Evolutionary conservation across 495 filamentous ascomycete species (phyloP), one percentile per base, ranked within the genome.

Genomic region (Penicillium ucsense): DNA sequence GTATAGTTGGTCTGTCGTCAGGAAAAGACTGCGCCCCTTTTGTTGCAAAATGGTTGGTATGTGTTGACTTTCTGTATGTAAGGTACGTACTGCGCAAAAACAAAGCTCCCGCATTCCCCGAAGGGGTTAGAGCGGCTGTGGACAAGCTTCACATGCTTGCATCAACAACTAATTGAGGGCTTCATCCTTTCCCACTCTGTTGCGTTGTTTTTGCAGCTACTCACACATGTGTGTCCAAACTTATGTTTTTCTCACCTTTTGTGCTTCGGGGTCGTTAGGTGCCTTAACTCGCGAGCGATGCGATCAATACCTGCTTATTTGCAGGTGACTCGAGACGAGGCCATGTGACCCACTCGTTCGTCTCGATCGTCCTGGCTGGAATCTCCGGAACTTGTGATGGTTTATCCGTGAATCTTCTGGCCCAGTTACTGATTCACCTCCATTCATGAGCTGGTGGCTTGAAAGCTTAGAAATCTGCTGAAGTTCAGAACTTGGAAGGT

Each of bases 271-370:
- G 20, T 20, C 20, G 20, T 20, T 20, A 20, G 20, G 20, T 41
- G 35, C 2, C 29, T 44, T 12, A 34, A 43, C 11, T 31, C n/a
- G 20, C 51, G 36, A 29, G 31, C 4, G 29, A 60, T 40, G 38
- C 46, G 50, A 51, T 28, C 40, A 47, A 43, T 32, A 30, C 30
- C 39, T 12, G 47, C 12, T 35, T 42, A 38, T 41, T 28, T 43
- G 11, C 38, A 41, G 48, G 40, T 54, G 57, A 48, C 49, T 43
- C 37, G n/a, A 41, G 35, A 31, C 48, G 50, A 49, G 54, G 57
- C 56, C 62, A 66, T 67, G 62, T 65, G 64, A 68, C 56, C 51
- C 47, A 50, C 41, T 57, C 60, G 64, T 44, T 53, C 43, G 57
- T 54, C 41, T 49, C 50, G 56, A 61, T 59, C 60, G 52, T 47